A percentile compares a stretch with the other conserved stretches of the same genome.
Conservation (phyloP, 257 asterid genomes). For the Fraxinus americana region DNA sequence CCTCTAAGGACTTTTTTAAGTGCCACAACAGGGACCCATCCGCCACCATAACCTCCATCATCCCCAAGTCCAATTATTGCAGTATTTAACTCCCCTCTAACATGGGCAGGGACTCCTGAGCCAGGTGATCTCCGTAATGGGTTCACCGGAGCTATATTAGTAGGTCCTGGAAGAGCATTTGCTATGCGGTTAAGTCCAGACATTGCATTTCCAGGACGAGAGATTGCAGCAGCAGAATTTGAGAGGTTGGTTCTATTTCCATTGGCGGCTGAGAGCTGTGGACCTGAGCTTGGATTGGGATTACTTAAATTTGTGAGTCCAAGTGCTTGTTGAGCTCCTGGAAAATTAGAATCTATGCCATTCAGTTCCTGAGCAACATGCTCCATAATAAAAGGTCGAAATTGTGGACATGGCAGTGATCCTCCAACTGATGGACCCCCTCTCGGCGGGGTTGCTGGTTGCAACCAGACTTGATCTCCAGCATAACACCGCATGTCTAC, state of each 20-base stretch:
- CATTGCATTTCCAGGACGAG: constrained; percentile 71
- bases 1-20: constrained; percentile 97
- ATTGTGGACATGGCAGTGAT: constrained; percentile 98
- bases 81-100: constrained; percentile 94
- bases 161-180: constrained; percentile 64
- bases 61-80: constrained; percentile 99
- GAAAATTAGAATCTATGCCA: constrained; percentile 82
- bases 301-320: constrained; percentile 58
- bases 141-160: constrained; percentile 52
- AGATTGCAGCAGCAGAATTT: constrained; percentile 48
- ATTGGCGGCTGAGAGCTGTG: constrained; percentile 57
- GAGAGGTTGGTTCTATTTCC: constrained; percentile 66
- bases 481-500: constrained; percentile 99
- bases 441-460: constrained; percentile 99
- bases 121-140: constrained; percentile 77
- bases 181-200: constrained; percentile 74
- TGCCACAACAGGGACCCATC: constrained; percentile 99
- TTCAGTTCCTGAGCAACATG: constrained; percentile 99
- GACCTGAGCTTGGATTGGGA: constrained; percentile 54
- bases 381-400: constrained; percentile 99
- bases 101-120: constrained; percentile 92
- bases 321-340: constrained; percentile 82
- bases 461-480: constrained; percentile 99
- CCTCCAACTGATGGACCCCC: constrained; percentile 91
- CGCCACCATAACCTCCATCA: constrained; percentile 99